phyloP scores from a whole-genome alignment of 2,329 filamentous ascomycete species.

The Aspergillus ibericus region DNA sequence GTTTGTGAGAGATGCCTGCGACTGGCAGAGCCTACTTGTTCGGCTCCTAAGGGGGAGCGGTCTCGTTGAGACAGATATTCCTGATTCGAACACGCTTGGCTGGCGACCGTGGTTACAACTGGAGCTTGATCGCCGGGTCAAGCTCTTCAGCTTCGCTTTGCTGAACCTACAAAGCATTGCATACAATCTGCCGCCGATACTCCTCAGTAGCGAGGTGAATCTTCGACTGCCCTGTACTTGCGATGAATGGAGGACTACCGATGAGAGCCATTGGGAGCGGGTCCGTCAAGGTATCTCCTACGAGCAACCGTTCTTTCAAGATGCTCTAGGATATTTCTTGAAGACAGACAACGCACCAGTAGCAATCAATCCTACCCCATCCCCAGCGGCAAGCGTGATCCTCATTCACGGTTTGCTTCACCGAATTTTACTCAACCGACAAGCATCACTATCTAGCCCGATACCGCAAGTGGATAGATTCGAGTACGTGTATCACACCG shows the following conservation, averaged over 20 bases:
- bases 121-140: slow-evolving; percentile 25
- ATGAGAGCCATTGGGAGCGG: slow-evolving; percentile 21
- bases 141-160: slow-evolving; percentile 28
- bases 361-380: slow-evolving; percentile 15
- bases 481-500: slow-evolving; percentile 27
- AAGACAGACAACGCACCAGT: not conserved
- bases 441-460: slow-evolving; percentile 1
- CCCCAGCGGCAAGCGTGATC: slow-evolving; percentile 63
- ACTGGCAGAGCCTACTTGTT: slow-evolving; percentile 24
- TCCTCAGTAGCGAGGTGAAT: slow-evolving; percentile 28
- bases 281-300: slow-evolving; percentile 10
- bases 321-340: slow-evolving; percentile 18
- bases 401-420: slow-evolving; percentile 70
- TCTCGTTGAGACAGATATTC: slow-evolving; percentile 13
- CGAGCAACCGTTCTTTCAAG: slow-evolving; percentile 24
- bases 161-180: slow-evolving; percentile 29
- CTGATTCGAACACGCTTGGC: not conserved
- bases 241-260: slow-evolving; percentile 25
- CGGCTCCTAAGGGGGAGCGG: slow-evolving; percentile 20
- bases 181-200: slow-evolving; percentile 25
- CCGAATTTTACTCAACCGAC: slow-evolving; percentile 61
- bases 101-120: slow-evolving; percentile 27
- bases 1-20: slow-evolving; percentile 23
- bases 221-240: slow-evolving; percentile 28
- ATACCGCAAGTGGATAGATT: slow-evolving; percentile 4